phyloP scores from a whole-genome alignment of 2,329 filamentous ascomycete genomes.

The Curvularia sp. region DNA sequence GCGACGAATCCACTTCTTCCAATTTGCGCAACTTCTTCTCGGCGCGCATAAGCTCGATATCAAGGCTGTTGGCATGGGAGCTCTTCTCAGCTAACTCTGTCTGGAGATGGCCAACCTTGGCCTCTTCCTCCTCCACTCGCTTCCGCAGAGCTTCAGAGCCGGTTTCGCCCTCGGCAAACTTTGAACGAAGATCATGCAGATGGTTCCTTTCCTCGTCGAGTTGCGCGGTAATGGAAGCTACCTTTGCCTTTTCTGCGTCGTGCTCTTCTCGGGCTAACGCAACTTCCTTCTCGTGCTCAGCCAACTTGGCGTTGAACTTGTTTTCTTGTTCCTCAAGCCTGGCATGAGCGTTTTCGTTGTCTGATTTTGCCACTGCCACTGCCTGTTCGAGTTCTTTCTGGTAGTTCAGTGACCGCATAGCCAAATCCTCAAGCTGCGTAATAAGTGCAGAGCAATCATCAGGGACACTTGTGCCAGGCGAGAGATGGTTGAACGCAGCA shows the following conservation, averaged over 20 bases:
- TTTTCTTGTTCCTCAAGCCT: constrained; percentile 52
- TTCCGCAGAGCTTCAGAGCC: constrained; percentile 80
- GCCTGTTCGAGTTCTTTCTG: constrained; percentile 56
- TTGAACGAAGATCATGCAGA: constrained; percentile 70
- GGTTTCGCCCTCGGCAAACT: constrained; percentile 82
- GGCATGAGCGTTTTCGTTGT: constrained; percentile 54
- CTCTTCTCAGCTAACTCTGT: constrained; percentile 77
- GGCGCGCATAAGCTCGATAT: constrained; percentile 75
- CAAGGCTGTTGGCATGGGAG: constrained; percentile 75
- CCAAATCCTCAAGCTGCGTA: constrained; percentile 55
- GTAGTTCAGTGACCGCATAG: constrained; percentile 53
- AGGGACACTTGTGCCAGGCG: constrained; percentile 45
- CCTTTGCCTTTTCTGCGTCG: constrained; percentile 57
- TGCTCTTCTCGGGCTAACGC: constrained; percentile 54
- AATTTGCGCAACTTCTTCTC: constrained; percentile 69
- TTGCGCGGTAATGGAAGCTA: constrained; percentile 58
- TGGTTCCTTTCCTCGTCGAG: constrained; percentile 73
- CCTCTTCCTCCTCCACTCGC: constrained; percentile 77
- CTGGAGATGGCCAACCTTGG: constrained; percentile 69
- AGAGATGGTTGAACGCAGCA: constrained; percentile 50
- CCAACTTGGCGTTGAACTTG: constrained; percentile 47
- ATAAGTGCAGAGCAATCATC: constrained; percentile 51
- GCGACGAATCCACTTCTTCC: constrained; percentile 56
- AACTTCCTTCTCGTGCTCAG: constrained; percentile 50
- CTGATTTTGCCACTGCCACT: constrained; percentile 56